Evolutionary conservation across 83 land plant species (phyloP).

Genomic region (Picea mariana): DNA sequence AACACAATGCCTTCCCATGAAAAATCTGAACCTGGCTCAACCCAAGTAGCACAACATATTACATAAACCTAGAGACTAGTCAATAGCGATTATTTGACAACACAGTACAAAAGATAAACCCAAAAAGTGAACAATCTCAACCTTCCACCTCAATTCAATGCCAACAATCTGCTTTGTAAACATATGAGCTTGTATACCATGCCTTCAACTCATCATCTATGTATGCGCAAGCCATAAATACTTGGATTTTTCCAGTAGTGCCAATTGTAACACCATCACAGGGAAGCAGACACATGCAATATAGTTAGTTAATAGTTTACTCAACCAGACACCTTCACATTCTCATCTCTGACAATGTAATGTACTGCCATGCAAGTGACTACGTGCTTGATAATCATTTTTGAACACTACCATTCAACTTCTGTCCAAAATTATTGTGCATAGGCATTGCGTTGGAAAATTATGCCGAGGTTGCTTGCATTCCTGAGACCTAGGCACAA

Average conservation of each 20-base stretch:
- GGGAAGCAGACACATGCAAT: too few relatives aligned
- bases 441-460: neutral
- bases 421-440: slow-evolving; percentile 12
- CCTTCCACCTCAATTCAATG: slow-evolving; percentile 7
- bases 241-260: slow-evolving; percentile 3
- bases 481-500: neutral
- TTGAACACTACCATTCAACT: neutral
- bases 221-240: slow-evolving; percentile 2
- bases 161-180: slow-evolving; percentile 7
- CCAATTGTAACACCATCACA: slow-evolving; percentile 1
- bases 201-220: neutral
- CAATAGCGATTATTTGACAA: slow-evolving; percentile 11
- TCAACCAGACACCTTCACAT: neutral
- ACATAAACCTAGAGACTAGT: slow-evolving; percentile 15
- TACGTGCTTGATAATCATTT: neutral
- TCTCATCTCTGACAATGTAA: neutral
- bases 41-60: slow-evolving; percentile 9
- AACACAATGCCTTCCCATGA: slow-evolving; percentile 6
- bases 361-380: neutral
- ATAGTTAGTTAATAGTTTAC: slow-evolving; percentile 1
- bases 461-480: neutral
- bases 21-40: slow-evolving; percentile 18
- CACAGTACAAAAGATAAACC: slow-evolving; percentile 9
- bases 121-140: slow-evolving; percentile 12
- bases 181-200: slow-evolving; percentile 11